These are phyloP conservation scores for Amylocarpus encephaloides DNA, from an alignment of 2,329 filamentous ascomycete species.

Conservation along the genomic window DNA sequence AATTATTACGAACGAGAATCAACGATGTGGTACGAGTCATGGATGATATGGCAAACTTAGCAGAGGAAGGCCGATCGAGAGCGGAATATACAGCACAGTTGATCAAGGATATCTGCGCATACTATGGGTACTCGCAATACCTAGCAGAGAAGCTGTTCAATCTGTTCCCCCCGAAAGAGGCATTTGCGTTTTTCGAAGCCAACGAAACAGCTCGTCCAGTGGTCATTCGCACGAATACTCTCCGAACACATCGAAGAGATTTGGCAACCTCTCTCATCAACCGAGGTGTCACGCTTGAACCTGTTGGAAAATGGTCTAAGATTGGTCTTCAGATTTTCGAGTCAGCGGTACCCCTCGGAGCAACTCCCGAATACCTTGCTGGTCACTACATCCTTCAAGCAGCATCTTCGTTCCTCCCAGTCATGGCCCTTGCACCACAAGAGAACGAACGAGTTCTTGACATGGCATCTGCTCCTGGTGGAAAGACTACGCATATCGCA, in stretches of 20 bases:
- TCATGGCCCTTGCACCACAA: conserved; percentile 94
- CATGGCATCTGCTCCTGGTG: conserved; percentile 89
- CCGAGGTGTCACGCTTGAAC: conserved; percentile 90
- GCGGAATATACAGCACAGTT: conserved; percentile 84
- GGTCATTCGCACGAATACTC: conserved; percentile 93
- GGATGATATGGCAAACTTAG: conserved; percentile 77
- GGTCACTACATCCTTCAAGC: conserved; percentile 98
- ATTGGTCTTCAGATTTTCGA: conserved; percentile 96
- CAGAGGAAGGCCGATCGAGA: conserved; percentile 73
- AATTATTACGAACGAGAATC: conserved; percentile 80
- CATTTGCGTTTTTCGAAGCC: conserved; percentile 96
- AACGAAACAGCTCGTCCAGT: conserved; percentile 93
- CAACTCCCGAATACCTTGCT: conserved; percentile 93
- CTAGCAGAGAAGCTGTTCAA: conserved; percentile 94
- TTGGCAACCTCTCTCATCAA: conserved; percentile 93
- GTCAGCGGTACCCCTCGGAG: conserved; percentile 70
- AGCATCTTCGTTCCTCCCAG: conserved; percentile 91
- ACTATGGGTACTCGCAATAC: conserved; percentile 93
- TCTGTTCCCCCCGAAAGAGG: conserved; percentile 87
- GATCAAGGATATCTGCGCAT: conserved; percentile 85
- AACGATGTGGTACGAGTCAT: conserved; percentile 90
- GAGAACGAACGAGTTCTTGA: conserved; percentile 88
- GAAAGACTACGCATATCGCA: conserved; percentile 95
- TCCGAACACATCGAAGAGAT: conserved; percentile 69
- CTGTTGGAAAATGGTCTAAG: conserved; percentile 98